Evolutionary conservation across 768 basidiomycete species (phyloP), one percentile per base, ranked within the genome.

Genomic region (Russula griseocarnosa): DNA sequence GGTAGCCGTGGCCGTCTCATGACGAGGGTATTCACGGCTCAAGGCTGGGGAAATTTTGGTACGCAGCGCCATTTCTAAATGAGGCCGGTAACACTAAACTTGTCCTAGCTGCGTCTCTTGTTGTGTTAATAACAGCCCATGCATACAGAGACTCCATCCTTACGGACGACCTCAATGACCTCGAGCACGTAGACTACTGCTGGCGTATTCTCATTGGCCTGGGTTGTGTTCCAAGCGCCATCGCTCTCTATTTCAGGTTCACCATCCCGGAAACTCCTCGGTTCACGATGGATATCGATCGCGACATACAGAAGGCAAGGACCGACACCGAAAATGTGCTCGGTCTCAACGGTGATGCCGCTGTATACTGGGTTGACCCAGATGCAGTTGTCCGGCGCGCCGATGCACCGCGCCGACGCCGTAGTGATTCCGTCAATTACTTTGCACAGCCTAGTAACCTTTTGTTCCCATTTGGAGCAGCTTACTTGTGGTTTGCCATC

Each of bases 211-310:
- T 95, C 71, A 92, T 96, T 71, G 93, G 93, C 71, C 79, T 94
- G 47, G 93, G 93, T 46, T 88, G 87, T 62, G 79, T 96, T 53
- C 93, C 93, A 28, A 92, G 84, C 57, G 81, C 79, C 49, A 73
- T 93, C 62, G 92, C 90, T 14, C 84, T 94, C 55, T 94, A 93
- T 78, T 94, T 91, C 86, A 89, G 93, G 74, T 81, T 94, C 36
- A 94, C 92, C 26, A 94, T 94, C 70, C 91, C 92, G 6, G 92
- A 94, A 73, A 94, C 92, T 0, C 93, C 93, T 36, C 90, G 92
- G 54, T 86, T 82, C 74, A 96, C 92, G 61, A 94, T 94, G 88
- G 92, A 95, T 78, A 84, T 95, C 63, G 91, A 94, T 73, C 79
- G 87, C 50, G 91, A 94, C 72, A 77, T 94, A 42, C 78, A 83